Evolutionary conservation across 2,329 filamentous ascomycete genomes (phyloP), one percentile per base, ranked within the genome.

Genomic region (Fusarium sp.): DNA sequence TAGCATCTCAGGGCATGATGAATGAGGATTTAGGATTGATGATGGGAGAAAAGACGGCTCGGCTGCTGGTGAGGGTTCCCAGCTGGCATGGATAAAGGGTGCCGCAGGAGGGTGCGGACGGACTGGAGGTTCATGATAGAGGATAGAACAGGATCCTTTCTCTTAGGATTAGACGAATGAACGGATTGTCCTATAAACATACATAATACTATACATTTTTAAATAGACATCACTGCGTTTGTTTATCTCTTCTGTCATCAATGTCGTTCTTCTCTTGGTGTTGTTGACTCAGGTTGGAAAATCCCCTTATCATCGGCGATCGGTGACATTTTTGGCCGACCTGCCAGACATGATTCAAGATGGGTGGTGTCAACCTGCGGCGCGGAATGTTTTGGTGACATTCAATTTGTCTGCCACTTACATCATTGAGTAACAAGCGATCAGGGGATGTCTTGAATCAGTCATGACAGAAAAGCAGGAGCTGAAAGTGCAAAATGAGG

Each of bases 121-220:
- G 31, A 33, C 31, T 33, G 31, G 49, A 57, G 69, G 65, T 64
- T 66, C 67, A 74, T 67, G 70, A 78, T 75, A 71, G 67, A 76
- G 69, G 74, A 75, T 78, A 78, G 76, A 78, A 65, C 66, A 68
- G 70, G 67, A 53, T 69, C 67, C 67, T 62, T 71, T 72, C 62
- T 70, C 64, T 70, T 68, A 73, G 66, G 68, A 76, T 75, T 75
- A 78, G 75, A 78, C 68, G 71, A 77, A 78, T 76, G 76, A 77
- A 78, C 62, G 74, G 67, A 72, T 71, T 70, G 68, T 73, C 75
- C 67, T 60, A 72, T 67, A 64, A 51, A 64, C 53, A 70, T 74
- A 73, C 62, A 67, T 75, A 70, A 77, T 72, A 76, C 33, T 72
- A 67, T 64, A 76, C 40, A 46, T 65, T 70, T 60, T 64, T 56